These are phyloP conservation scores for Tothia fuscella DNA, from an alignment of 2,329 filamentous ascomycete genomes.

Conservation along the genomic window DNA sequence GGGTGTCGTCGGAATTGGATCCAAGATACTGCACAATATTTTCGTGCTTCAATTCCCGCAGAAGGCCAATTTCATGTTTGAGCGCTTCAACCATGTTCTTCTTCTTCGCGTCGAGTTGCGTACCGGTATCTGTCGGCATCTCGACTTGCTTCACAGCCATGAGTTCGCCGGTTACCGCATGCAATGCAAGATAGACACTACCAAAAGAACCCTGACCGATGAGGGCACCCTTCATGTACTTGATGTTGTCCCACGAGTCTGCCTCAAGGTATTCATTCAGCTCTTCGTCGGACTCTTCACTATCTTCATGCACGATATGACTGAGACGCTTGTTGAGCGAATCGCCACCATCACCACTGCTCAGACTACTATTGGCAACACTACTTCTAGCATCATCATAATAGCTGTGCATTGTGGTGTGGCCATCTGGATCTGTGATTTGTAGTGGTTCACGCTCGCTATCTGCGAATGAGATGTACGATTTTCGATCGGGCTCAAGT, in stretches of 20 bases:
- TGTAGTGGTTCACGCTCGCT: constrained; percentile 63
- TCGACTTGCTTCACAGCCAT: constrained; percentile 98
- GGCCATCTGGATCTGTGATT: constrained; percentile 66
- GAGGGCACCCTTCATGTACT: constrained; percentile 98
- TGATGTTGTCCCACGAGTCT: constrained; percentile 91
- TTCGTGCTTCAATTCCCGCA: constrained; percentile 85
- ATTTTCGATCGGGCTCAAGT: constrained; percentile 79
- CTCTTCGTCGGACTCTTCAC: constrained; percentile 82
- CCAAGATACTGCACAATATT: constrained; percentile 98
- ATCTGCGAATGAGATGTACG: constrained; percentile 75
- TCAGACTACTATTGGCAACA: constrained; percentile 54
- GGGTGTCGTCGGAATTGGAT: constrained; percentile 78
- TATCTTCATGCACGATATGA: constrained; percentile 76
- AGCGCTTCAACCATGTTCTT: constrained; percentile 96
- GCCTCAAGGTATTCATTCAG: constrained; percentile 81
- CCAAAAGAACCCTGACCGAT: constrained; percentile 97
- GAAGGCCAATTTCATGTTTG: constrained; percentile 88
- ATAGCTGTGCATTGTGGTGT: constrained; percentile 60
- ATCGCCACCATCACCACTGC: constrained; percentile 44
- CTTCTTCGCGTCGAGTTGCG: constrained; percentile 76
- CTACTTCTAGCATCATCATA: constrained; percentile 71
- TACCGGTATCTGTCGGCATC: constrained; percentile 66
- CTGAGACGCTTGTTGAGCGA: constrained; percentile 75
- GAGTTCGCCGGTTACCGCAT: constrained; percentile 91
- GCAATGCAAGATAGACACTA: constrained; percentile 85